These are phyloP conservation scores for Hypocreales sp. DNA, from an alignment of 2,329 filamentous ascomycete species.

Conservation along the genomic window DNA sequence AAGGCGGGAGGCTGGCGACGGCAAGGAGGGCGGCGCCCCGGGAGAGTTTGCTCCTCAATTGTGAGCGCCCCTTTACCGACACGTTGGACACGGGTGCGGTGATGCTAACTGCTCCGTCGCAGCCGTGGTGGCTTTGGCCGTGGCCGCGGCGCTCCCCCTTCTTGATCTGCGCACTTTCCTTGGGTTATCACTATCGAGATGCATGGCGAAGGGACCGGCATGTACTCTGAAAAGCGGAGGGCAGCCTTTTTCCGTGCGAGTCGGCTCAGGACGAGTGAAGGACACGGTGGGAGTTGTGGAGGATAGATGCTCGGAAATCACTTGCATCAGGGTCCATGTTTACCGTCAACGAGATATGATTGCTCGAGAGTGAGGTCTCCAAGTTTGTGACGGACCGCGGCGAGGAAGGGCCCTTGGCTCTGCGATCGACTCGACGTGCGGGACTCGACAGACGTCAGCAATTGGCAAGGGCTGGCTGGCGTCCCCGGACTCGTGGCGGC, in stretches of 20 bases:
- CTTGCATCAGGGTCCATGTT: conserved; percentile 29
- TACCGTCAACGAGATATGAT: conserved; percentile 19
- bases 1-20: conserved; percentile 71
- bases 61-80: no score
- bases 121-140: conserved; percentile 81
- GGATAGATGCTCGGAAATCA: conserved; percentile 32
- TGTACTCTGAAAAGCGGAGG: conserved; percentile 31
- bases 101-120: conserved; percentile 5
- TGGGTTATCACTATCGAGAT: conserved; percentile 27
- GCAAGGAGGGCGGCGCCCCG: conserved; percentile 84
- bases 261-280: conserved; percentile 23
- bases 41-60: conserved; percentile 88
- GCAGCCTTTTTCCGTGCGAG: conserved; percentile 23
- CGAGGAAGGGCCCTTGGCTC: no score
- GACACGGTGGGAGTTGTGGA: conserved; percentile 28
- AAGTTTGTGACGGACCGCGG: no score
- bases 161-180: conserved; percentile 33
- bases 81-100: background rate
- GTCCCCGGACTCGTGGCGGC: no score
- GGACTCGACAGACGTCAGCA: no score
- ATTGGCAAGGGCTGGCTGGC: no score
- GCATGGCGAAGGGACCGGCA: conserved; percentile 27
- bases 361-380: conserved; percentile 11
- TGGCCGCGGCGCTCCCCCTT: conserved; percentile 58
- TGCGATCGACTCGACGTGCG: no score